Base-by-base conservation (phyloP, 2,329 filamentous ascomycete genomes). In the Epichloe sp. region DNA sequence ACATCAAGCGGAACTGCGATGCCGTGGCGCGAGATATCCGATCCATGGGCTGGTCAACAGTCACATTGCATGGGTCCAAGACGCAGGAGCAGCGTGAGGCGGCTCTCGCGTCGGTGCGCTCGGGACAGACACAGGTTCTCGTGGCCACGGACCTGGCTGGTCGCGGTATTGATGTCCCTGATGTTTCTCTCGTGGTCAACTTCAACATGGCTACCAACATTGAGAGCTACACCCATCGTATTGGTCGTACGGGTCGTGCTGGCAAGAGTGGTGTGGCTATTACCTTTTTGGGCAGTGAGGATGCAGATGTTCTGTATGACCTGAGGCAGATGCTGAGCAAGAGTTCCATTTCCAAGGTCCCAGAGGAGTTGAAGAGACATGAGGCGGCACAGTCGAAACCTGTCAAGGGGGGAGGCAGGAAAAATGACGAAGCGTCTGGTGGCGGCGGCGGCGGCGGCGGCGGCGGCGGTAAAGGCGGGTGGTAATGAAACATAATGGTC, bases 1-100 rank as follows among this genome's bases (percentile, higher is more conserved):
- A 98, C 69, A 96, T 97, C 81, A 97, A 97, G 72, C 86, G 90
- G 60, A 97, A 97, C 72, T 97, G 91, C 72, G 93, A 98, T 66
- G 87, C 88, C 53, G 85, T 98, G 46, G 91, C 91, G 3, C 80
- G 88, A 54, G 91, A 97, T 63, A 93, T 98, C 73, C 93, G 95
- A 64, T 79, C 86, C 49, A 93, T 93, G 82, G 93, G 93, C 59
- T 93, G 89, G 76, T 86, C 82, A 19, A 81, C 85, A 7, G 90
- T 95, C 60, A 96, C 91, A 0, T 73, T 98, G 35, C 93, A 98
- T 71, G 91, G 93, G 56, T 88, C 83, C 72, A 98, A 98, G 70
- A 95, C 91, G 0, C 93, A 98, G 70, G 93, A 97, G 54, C 93
- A 98, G 77, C 84, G 93, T 76, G 93, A 98, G 69, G 87, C 88